A percentile compares a stretch with the other conserved stretches of the same genome.
Conservation (phyloP, 805 yeast species). For the Hanseniaspora guilliermondii region DNA sequence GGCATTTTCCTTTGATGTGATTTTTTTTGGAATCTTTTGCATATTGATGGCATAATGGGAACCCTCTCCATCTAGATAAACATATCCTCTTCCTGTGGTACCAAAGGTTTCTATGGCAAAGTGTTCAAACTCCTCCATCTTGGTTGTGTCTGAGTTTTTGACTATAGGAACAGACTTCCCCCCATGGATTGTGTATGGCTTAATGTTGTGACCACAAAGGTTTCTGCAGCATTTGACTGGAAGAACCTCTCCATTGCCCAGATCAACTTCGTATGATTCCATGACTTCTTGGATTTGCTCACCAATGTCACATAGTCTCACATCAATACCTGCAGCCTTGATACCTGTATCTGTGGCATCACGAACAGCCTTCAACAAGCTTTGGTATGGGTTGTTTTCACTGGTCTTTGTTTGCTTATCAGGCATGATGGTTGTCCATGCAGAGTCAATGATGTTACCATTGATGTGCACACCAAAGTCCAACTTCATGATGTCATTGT, state of each 20-base stretch:
- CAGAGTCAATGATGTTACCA: constrained; percentile 88
- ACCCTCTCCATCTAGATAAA: constrained; percentile 75
- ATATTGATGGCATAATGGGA: constrained; percentile 72
- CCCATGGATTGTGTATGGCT: constrained; percentile 73
- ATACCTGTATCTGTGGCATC: constrained; percentile 93
- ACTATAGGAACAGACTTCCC: constrained; percentile 96
- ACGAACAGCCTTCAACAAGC: constrained; percentile 67
- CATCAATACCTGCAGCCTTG: constrained; percentile 89
- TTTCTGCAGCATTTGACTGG: constrained; percentile 85
- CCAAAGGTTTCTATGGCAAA: constrained; percentile 98
- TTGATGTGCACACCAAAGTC: constrained; percentile 95
- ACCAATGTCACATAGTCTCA: constrained; percentile 86
- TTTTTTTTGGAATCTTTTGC: constrained; percentile 42
- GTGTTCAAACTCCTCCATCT: constrained; percentile 98
- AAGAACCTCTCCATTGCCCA: constrained; percentile 61
- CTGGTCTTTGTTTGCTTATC: constrained; percentile 9
- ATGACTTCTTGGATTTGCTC: constrained; percentile 92
- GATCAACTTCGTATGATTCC: constrained; percentile 91
- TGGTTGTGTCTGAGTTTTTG: constrained; percentile 81
- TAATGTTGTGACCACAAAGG: constrained; percentile 88
- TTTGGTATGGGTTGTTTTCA: constrained; percentile 62
- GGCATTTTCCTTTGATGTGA: constrained; percentile 32
- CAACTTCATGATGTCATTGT: constrained; percentile 91
- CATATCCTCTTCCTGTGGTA: constrained; percentile 89
- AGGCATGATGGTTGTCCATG: constrained; percentile 73